Conservation (phyloP, 768 basidiomycete species). For the Coprinellus micaceus region DNA sequence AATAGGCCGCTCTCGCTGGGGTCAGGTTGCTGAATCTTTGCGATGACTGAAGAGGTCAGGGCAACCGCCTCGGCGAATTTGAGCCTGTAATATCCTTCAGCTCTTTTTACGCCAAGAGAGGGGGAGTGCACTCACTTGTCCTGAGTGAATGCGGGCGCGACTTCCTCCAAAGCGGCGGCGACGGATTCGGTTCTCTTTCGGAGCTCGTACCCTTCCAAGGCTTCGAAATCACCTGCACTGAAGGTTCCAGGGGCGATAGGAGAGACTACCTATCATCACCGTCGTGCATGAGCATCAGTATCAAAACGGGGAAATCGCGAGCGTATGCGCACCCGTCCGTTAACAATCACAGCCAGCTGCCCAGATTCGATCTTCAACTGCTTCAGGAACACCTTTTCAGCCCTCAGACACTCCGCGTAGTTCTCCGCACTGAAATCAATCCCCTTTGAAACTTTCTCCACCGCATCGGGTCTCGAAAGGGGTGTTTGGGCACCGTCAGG, state of each 20-base stretch:
- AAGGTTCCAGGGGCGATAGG: conserved; percentile 64
- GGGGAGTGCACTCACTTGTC: conserved; percentile 14
- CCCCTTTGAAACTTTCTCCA: conserved; percentile 33
- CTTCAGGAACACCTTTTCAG: conserved; percentile 46
- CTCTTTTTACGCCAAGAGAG: background rate
- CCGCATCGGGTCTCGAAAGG: conserved; percentile 28
- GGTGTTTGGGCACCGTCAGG: conserved; percentile 33
- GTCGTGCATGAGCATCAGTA: background rate
- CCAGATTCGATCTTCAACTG: conserved; percentile 60
- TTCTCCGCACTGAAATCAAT: conserved; percentile 30
- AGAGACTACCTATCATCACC: conserved; percentile 62
- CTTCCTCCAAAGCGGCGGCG: conserved; percentile 55
- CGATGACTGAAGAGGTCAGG: conserved; percentile 67
- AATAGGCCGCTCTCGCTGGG: conserved; percentile 71
- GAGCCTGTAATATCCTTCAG: conserved; percentile 34
- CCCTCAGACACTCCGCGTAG: conserved; percentile 41
- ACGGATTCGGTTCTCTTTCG: conserved; percentile 68
- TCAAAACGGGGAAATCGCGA: no score
- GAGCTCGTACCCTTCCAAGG: conserved; percentile 72
- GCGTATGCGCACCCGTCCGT: conserved; percentile 75
- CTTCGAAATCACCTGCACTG: conserved; percentile 63
- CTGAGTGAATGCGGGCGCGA: conserved; percentile 37
- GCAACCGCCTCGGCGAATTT: conserved; percentile 59
- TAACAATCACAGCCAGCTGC: conserved; percentile 63
- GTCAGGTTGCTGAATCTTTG: conserved; percentile 67